These are phyloP conservation scores for Aspergillus nidulans DNA, from an alignment of 495 filamentous ascomycete species.

Conservation along the genomic window DNA sequence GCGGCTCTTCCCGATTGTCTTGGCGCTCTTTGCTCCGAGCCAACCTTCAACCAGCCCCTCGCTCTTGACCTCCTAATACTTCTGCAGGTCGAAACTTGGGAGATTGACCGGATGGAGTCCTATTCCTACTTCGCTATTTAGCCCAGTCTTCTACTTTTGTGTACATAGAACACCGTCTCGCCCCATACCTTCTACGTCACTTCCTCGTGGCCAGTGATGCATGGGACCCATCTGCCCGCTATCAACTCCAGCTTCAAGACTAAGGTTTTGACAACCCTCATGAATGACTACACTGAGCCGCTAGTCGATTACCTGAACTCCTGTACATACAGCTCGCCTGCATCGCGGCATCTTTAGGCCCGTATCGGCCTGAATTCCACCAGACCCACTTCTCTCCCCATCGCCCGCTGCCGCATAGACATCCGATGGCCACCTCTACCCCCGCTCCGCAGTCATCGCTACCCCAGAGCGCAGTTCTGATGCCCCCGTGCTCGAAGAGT, in stretches of 20 bases:
- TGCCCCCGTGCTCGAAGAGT: slow-evolving; percentile 71
- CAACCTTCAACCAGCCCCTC: neutral
- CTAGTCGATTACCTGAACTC: neutral
- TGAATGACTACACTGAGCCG: neutral
- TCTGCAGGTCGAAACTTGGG: neutral
- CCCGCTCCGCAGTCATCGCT: slow-evolving; percentile 34
- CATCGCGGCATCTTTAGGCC: slow-evolving; percentile 13
- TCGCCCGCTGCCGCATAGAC: slow-evolving; percentile 27
- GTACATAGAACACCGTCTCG: neutral
- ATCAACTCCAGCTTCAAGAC: neutral
- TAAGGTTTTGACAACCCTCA: neutral
- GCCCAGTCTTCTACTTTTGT: neutral
- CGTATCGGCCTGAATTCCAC: slow-evolving; percentile 24
- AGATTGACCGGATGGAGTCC: neutral
- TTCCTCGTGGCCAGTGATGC: neutral
- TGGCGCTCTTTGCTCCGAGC: slow-evolving; percentile 15
- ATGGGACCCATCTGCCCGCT: neutral
- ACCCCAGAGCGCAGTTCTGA: slow-evolving; percentile 65
- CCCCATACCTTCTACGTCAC: neutral
- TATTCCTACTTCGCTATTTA: neutral
- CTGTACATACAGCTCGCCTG: neutral
- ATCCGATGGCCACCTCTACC: slow-evolving; percentile 26
- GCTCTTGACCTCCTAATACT: neutral
- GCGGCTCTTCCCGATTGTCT: slow-evolving; percentile 24
- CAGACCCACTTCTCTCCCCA: slow-evolving; percentile 35